Conservation (phyloP, 1,139 yeast species). For the Suhomyces taliae region DNA sequence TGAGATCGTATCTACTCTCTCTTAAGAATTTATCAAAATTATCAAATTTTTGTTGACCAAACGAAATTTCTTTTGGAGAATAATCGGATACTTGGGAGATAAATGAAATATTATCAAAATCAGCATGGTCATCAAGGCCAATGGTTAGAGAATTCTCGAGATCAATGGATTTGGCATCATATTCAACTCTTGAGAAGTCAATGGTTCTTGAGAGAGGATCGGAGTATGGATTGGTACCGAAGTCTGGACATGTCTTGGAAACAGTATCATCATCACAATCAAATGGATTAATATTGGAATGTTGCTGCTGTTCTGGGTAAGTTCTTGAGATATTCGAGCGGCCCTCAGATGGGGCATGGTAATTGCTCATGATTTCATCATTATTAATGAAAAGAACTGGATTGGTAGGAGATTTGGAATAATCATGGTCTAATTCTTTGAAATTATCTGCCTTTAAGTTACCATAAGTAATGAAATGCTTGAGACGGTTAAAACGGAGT, state of each 20-base stretch:
- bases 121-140: constrained; percentile 14
- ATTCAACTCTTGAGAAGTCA: not conserved
- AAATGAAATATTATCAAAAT: constrained; percentile 24
- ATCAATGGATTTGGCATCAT: not conserved
- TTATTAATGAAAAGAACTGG: constrained; percentile 2
- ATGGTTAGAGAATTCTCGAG: not conserved
- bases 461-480: constrained; percentile 25
- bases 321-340: not conserved
- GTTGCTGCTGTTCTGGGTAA: not conserved
- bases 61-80: constrained; percentile 19
- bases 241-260: not conserved
- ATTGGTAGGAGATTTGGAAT: constrained; percentile 8
- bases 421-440: not conserved
- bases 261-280: not conserved
- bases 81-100: constrained; percentile 30
- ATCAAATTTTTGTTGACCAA: constrained; percentile 1
- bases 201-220: not conserved
- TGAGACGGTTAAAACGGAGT: constrained; percentile 23
- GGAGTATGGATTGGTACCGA: not conserved
- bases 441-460: constrained; percentile 9
- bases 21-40: constrained; percentile 38
- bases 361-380: not conserved
- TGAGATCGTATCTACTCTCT: constrained; percentile 34
- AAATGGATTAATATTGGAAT: not conserved
- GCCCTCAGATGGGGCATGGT: no score